Percentiles rank a stretch among this genome's conserved stretches.
Evolutionary conservation across 345 rosid species (phyloP).

Genomic region (Aegle marmelos): DNA sequence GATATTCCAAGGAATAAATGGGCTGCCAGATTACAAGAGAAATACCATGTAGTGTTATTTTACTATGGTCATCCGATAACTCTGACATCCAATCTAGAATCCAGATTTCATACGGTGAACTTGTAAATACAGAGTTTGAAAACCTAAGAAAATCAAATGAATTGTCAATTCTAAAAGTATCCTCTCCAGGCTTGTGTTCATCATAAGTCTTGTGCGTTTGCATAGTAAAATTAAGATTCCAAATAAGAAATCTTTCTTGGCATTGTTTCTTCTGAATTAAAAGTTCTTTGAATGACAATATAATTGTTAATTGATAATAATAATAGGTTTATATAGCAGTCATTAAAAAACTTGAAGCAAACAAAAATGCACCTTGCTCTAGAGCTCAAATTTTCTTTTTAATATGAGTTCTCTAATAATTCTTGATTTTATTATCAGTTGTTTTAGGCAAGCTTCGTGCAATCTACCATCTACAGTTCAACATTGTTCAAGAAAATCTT

Average conservation of each 20-base stretch:
- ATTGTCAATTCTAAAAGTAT: constrained; percentile 13
- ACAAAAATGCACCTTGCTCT: constrained; percentile 34
- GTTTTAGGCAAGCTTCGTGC: constrained; percentile 70
- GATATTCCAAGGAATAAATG: too few species aligned
- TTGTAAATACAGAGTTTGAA: constrained; percentile 20
- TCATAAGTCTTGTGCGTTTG: constrained; percentile 9
- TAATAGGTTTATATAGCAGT: neutral
- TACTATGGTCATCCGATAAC: constrained; percentile 30
- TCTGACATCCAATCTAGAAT: constrained; percentile 53
- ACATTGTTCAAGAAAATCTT: neutral
- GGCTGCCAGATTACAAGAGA: too few species aligned
- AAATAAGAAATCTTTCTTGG: constrained; percentile 14
- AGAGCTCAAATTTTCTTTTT: constrained; percentile 42
- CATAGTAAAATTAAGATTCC: constrained; percentile 3
- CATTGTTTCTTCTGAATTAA: constrained; percentile 6
- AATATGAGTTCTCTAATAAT: constrained; percentile 66
- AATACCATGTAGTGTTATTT: too few species aligned
- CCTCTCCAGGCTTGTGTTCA: constrained; percentile 7
- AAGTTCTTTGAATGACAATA: constrained; percentile 10
- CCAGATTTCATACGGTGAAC: constrained; percentile 54
- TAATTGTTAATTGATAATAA: neutral
- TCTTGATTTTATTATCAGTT: constrained; percentile 74
- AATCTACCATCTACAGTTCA: constrained; percentile 53
- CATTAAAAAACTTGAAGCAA: neutral
- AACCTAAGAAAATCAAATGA: constrained; percentile 11